phyloP scores from a whole-genome alignment of 2,329 filamentous ascomycete species.

The Colletotrichum musicola region DNA sequence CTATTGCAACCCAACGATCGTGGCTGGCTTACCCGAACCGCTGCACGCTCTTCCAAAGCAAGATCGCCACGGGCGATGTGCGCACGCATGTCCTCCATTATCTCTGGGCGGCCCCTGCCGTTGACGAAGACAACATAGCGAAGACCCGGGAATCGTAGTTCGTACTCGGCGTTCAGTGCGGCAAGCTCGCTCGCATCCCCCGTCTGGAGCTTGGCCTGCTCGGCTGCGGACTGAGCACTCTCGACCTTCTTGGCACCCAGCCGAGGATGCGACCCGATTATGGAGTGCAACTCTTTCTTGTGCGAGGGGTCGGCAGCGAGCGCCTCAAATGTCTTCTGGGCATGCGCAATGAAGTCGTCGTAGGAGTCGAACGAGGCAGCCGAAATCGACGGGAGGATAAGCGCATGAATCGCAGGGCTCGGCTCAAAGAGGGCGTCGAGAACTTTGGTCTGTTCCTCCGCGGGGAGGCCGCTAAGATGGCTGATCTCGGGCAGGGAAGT shows the following conservation, averaged over 20 bases:
- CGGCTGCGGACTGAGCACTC: conserved; percentile 83
- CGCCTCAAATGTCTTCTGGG: conserved; percentile 72
- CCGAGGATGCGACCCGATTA: conserved; percentile 85
- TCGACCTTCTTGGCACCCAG: conserved; percentile 85
- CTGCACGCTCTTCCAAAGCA: conserved; percentile 76
- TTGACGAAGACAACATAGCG: conserved; percentile 95
- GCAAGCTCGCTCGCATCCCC: conserved; percentile 71
- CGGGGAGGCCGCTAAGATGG: conserved; percentile 67
- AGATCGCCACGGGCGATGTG: conserved; percentile 79
- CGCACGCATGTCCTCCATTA: conserved; percentile 85
- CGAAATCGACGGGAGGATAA: conserved; percentile 77
- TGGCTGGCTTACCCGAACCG: conserved; percentile 72
- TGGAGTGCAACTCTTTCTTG: conserved; percentile 72
- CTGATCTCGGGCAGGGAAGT: conserved; percentile 68
- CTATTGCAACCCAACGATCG: neutral
- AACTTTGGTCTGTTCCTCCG: conserved; percentile 65
- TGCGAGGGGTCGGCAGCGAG: conserved; percentile 65
- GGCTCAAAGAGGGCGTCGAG: conserved; percentile 90
- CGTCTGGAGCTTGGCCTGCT: conserved; percentile 80
- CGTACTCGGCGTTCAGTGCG: conserved; percentile 81
- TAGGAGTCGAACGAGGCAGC: conserved; percentile 73
- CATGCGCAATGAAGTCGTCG: conserved; percentile 73
- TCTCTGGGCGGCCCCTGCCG: conserved; percentile 76
- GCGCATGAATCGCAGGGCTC: conserved; percentile 77
- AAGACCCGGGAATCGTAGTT: conserved; percentile 82